Base-by-base conservation (phyloP, 768 basidiomycete species). In the Lactifluus piperatus region DNA sequence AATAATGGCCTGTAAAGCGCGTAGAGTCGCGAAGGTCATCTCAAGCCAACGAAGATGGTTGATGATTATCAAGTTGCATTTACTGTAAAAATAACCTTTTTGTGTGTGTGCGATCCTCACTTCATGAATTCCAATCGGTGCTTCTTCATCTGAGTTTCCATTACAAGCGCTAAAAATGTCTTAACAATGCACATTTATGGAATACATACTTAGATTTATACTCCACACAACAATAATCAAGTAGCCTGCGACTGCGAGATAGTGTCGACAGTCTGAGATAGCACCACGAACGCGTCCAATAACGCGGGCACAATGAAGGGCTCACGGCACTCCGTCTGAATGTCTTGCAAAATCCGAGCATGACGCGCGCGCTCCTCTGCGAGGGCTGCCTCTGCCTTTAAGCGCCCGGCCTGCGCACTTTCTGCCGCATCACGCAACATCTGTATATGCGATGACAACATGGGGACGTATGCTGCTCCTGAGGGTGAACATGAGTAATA, bases 241-340 rank as follows among this genome's bases (percentile, higher is more conserved):
- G 5, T 24, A 34, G 32, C n/a, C 46, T 48, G 52, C 13, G 53
- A 44, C 32, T 34, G 41, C 13, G 46, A 20, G 24, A 48, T 26
- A 10, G 7, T 20, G 41, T 65, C 66, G 11, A 70, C 62, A 30
- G 69, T 56, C 54, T 68, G 55, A 29, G 68, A 65, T 32, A 72
- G 54, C 37, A 64, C 62, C 45, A 65, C 53, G 64, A 72, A 70
- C 27, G 69, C 71, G 44, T 72, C 68, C 56, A 69, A 54, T 50
- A 72, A 65, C 22, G 71, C 69, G 9, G 71, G 71, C 3, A 72
- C 68, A 13, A 71, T 63, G 57, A 71, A 65, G 34, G 70, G 71
- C 54, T 62, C 62, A 5, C 46, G 55, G 41, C 60, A 60, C 48
- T 72, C 71, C 39, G 3, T 41, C n/a, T 48, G 47, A 32, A 63